Evolutionary conservation across 129 eudicot species (phyloP).

Genomic region (Centella asiatica): DNA sequence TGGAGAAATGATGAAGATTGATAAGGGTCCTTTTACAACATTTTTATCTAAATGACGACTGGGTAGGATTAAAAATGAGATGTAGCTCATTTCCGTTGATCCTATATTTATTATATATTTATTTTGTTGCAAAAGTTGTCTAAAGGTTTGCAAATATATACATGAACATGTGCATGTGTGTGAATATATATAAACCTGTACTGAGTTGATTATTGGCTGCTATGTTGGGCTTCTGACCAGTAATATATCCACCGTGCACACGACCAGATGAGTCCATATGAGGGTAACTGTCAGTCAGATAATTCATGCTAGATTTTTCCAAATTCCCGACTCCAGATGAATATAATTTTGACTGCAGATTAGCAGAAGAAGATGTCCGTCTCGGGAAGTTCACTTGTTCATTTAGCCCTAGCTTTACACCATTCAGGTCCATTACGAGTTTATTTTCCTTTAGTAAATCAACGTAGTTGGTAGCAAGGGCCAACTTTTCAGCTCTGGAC

Average conservation of each 20-base stretch:
- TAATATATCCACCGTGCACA: slow-evolving; percentile 28
- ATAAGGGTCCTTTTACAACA: too few species aligned
- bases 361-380: slow-evolving; percentile 50
- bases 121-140: too few species aligned
- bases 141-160: too few species aligned
- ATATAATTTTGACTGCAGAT: slow-evolving; percentile 29
- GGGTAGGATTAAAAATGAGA: too few species aligned
- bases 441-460: slow-evolving; percentile 24
- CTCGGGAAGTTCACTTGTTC: slow-evolving; percentile 38
- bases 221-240: slow-evolving; percentile 14
- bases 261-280: slow-evolving; percentile 27
- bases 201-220: slow-evolving; percentile 22
- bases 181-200: too few species aligned
- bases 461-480: slow-evolving; percentile 17
- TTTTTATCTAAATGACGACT: too few species aligned
- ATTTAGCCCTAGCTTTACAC: slow-evolving; percentile 19
- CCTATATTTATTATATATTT: too few species aligned
- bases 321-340: slow-evolving; percentile 31
- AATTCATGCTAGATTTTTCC: slow-evolving; percentile 23
- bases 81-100: too few species aligned
- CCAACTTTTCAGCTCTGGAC: slow-evolving; percentile 32
- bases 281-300: slow-evolving; percentile 24
- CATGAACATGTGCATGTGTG: too few species aligned
- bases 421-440: slow-evolving; percentile 14
- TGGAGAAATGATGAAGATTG: too few species aligned